phyloP scores from a whole-genome alignment of 805 yeast genomes.

The Komagataella populi region DNA sequence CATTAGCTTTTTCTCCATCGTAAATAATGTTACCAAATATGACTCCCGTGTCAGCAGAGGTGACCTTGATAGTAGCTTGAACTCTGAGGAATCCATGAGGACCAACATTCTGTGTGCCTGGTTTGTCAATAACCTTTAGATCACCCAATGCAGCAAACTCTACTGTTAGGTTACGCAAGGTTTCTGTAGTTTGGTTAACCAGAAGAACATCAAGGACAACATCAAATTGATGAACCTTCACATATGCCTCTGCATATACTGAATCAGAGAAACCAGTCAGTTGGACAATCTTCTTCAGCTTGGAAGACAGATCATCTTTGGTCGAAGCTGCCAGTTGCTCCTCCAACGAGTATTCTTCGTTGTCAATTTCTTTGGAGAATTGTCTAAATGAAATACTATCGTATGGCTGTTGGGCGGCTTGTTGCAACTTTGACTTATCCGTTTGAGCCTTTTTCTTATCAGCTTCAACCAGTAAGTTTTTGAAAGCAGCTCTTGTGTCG shows the following conservation, averaged over 20 bases:
- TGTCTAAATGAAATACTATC: slow-evolving; percentile 72
- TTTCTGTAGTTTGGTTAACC: slow-evolving; percentile 87
- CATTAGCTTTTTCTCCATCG: slow-evolving; percentile 90
- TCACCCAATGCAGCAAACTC: slow-evolving; percentile 97
- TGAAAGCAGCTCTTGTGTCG: slow-evolving; percentile 80
- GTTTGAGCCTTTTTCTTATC: slow-evolving; percentile 43
- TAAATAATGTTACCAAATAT: slow-evolving; percentile 94
- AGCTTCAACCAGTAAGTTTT: slow-evolving; percentile 47
- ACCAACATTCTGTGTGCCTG: slow-evolving; percentile 79
- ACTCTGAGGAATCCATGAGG: slow-evolving; percentile 95
- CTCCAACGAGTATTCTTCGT: slow-evolving; percentile 49
- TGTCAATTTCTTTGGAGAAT: slow-evolving; percentile 38
- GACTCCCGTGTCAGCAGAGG: slow-evolving; percentile 96
- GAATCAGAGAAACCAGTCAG: slow-evolving; percentile 98
- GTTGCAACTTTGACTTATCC: slow-evolving; percentile 42
- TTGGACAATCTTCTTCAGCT: slow-evolving; percentile 78
- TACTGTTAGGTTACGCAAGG: slow-evolving; percentile 81
- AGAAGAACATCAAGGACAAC: slow-evolving; percentile 86
- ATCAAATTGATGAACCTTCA: slow-evolving; percentile 93
- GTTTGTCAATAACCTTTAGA: slow-evolving; percentile 84
- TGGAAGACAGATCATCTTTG: slow-evolving; percentile 53
- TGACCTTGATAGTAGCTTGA: slow-evolving; percentile 82
- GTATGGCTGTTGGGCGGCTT: slow-evolving; percentile 65
- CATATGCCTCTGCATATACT: slow-evolving; percentile 93
- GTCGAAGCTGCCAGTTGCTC: slow-evolving; percentile 25